These are phyloP conservation scores for Didymella lethalis DNA, from an alignment of 2,329 filamentous ascomycete genomes.

Conservation along the genomic window DNA sequence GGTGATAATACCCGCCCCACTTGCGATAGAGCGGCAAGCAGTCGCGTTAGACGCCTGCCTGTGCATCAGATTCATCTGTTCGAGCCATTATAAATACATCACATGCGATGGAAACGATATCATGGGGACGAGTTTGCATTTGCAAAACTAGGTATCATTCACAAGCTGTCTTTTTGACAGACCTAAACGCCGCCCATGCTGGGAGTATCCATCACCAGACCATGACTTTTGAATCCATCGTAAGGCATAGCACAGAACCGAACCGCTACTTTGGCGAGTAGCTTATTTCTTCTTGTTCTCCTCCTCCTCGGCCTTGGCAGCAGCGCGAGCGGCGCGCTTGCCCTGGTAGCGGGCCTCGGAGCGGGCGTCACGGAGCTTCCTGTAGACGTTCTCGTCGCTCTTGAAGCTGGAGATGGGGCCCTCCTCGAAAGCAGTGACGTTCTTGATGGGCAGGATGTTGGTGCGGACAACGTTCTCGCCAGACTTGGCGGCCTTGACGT, in stretches of 20 bases:
- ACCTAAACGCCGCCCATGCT: conserved; percentile 51
- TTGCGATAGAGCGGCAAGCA: background rate
- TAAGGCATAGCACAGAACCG: conserved; percentile 40
- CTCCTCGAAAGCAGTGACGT: conserved; percentile 77
- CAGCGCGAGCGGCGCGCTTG: conserved; percentile 89
- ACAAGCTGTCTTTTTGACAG: conserved; percentile 45
- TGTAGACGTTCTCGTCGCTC: conserved; percentile 85
- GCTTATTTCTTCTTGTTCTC: conserved; percentile 81
- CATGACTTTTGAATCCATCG: conserved; percentile 44
- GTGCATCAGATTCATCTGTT: background rate
- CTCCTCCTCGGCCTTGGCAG: conserved; percentile 85
- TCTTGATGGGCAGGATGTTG: conserved; percentile 75
- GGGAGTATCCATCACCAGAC: conserved; percentile 43
- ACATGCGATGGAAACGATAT: background rate
- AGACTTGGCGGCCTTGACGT: conserved; percentile 73
- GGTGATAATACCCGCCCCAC: background rate
- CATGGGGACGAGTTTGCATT: conserved; percentile 43
- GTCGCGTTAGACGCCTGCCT: background rate
- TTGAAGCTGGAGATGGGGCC: conserved; percentile 74
- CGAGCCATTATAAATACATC: background rate
- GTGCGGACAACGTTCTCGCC: conserved; percentile 61
- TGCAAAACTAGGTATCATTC: conserved; percentile 51
- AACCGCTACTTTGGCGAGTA: conserved; percentile 27
- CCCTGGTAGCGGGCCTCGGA: conserved; percentile 82
- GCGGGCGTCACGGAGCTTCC: conserved; percentile 82